Percentiles rank a stretch among this genome's conserved stretches.
phyloP scores from a whole-genome alignment of 305 asterid species.

The Andrographis paniculata region DNA sequence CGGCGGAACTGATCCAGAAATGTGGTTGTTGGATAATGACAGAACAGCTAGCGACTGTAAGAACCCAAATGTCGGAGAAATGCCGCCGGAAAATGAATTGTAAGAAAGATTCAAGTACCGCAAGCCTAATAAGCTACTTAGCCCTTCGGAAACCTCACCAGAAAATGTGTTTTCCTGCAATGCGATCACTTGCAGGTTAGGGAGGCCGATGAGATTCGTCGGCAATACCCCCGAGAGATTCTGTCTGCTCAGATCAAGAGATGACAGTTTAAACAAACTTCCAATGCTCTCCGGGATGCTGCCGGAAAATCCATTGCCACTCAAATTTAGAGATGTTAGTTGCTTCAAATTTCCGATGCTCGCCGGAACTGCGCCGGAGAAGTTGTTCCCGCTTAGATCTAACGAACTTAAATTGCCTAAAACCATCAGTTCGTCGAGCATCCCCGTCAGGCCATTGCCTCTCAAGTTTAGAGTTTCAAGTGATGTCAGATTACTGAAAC shows the following conservation, averaged over 20 bases:
- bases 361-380: constrained; percentile 37
- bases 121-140: constrained; percentile 50
- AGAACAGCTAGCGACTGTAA: constrained; percentile 48
- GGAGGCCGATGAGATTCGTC: constrained; percentile 51
- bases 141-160: constrained; percentile 60
- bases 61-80: constrained; percentile 61
- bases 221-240: constrained; percentile 58
- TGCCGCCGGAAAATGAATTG: constrained; percentile 50
- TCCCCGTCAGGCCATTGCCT: constrained; percentile 39
- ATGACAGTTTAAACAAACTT: constrained; percentile 36
- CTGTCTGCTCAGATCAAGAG: constrained; percentile 60
- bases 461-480: constrained; percentile 45
- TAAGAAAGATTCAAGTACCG: constrained; percentile 52
- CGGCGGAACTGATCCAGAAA: constrained; percentile 51
- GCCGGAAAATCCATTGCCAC: constrained; percentile 48
- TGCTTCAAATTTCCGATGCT: constrained; percentile 38
- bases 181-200: constrained; percentile 60
- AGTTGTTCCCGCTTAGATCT: constrained; percentile 47
- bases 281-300: constrained; percentile 51
- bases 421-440: constrained; percentile 36
- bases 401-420: constrained; percentile 44
- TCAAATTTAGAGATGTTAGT: constrained; percentile 48
- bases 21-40: constrained; percentile 51
- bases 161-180: constrained; percentile 51
- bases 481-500: constrained; percentile 30